Percentiles rank a stretch among this genome's conserved stretches.
phyloP scores from a whole-genome alignment of 345 rosid genomes.

The Eucalyptus regnans region DNA sequence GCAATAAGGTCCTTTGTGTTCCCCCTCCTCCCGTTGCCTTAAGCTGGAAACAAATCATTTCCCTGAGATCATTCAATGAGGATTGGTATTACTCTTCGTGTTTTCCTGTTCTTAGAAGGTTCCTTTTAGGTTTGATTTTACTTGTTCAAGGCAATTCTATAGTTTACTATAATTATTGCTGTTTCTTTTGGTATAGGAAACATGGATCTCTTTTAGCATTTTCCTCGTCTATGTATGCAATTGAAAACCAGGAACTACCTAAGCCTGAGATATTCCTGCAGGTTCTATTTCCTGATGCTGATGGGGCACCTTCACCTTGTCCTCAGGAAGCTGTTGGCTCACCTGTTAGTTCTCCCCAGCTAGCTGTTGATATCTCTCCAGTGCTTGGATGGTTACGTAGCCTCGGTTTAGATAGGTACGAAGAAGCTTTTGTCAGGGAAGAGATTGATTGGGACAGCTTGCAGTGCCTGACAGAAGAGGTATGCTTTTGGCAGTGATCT shows the following conservation, averaged over 20 bases:
- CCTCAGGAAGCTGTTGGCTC: slow-evolving; percentile 13
- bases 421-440: slow-evolving; percentile 56
- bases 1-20: not conserved
- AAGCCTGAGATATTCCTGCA: slow-evolving; percentile 3
- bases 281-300: slow-evolving; percentile 13
- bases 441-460: slow-evolving; percentile 91
- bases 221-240: not conserved
- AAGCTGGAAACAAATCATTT: not conserved
- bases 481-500: slow-evolving; percentile 4
- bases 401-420: slow-evolving; percentile 61
- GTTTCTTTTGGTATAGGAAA: not conserved
- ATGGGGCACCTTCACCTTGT: not conserved
- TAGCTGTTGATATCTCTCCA: slow-evolving; percentile 41
- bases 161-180: not conserved
- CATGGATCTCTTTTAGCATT: not conserved
- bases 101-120: not conserved
- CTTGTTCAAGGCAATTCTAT: not conserved
- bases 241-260: not conserved
- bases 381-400: slow-evolving; percentile 51
- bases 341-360: slow-evolving; percentile 20
- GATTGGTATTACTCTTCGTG: not conserved
- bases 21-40: not conserved
- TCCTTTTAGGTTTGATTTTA: not conserved
- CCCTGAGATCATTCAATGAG: not conserved
- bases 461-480: slow-evolving; percentile 82